A percentile compares a stretch with the other conserved stretches of the same genome.
These are phyloP conservation scores for Fusarium pseudograminearum DNA, from an alignment of 2,329 filamentous ascomycete genomes.

Conservation along the genomic window DNA sequence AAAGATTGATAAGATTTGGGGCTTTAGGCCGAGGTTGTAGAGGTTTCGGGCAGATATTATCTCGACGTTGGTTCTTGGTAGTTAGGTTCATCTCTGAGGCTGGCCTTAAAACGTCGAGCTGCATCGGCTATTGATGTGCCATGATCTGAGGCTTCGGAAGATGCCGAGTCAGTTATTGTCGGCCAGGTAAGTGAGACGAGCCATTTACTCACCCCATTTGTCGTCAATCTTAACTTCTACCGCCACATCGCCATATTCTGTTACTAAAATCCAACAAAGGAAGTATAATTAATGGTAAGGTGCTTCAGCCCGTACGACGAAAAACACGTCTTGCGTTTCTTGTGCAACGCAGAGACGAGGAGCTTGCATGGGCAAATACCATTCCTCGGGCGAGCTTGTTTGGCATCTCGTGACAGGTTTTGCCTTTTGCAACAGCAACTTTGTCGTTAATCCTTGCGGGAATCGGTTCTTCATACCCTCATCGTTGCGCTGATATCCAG, in stretches of 20 bases:
- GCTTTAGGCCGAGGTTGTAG: slow-evolving; percentile 1
- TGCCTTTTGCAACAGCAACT: neutral
- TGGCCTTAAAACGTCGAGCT: slow-evolving; percentile 7
- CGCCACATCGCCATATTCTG: neutral
- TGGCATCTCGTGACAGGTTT: neutral
- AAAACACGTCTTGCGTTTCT: neutral
- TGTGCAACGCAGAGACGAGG: neutral
- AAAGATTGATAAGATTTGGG: slow-evolving; percentile 29
- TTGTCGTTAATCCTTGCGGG: neutral
- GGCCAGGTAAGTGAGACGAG: neutral
- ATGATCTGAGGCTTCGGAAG: neutral
- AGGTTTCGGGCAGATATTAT: neutral
- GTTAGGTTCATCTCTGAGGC: neutral
- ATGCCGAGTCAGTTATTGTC: slow-evolving; percentile 1
- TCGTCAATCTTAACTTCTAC: neutral
- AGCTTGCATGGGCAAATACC: neutral
- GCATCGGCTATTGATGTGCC: slow-evolving; percentile 5
- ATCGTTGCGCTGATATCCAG: neutral
- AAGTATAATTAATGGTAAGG: neutral
- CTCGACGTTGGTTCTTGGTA: neutral
- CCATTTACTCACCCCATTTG: neutral
- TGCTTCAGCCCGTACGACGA: too few species aligned
- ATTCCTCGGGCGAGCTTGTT: neutral
- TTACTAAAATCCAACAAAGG: neutral
- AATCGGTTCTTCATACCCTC: neutral